Conservation (phyloP, 768 basidiomycete species). For the Lactarius sanguifluus region DNA sequence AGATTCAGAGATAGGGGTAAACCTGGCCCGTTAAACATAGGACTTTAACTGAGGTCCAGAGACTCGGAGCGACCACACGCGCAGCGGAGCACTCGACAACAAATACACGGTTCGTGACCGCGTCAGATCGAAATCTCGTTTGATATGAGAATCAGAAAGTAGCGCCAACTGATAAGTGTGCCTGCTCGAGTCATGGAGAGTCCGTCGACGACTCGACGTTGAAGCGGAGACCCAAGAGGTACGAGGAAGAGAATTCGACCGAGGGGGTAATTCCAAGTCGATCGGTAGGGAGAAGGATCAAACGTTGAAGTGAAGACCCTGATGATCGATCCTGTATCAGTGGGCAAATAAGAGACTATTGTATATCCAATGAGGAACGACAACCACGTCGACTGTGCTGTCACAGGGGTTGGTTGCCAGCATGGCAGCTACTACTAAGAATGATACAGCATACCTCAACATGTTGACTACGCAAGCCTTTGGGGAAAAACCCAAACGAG, state of each 20-base stretch:
- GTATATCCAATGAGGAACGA: background rate
- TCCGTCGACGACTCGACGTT: background rate
- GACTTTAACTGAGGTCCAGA: no score
- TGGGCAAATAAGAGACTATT: background rate
- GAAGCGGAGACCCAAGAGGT: background rate
- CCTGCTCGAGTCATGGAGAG: background rate
- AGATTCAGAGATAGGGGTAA: background rate
- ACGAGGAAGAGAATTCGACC: background rate
- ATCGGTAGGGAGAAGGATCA: background rate
- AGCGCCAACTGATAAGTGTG: background rate
- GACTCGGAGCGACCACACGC: no score
- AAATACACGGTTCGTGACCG: no score
- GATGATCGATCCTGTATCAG: background rate
- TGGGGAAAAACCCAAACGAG: no score
- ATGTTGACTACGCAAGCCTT: background rate
- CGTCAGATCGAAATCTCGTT: background rate
- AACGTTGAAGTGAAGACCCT: background rate
- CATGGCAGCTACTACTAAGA: background rate
- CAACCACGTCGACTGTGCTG: background rate
- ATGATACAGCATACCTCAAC: no score
- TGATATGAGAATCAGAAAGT: background rate
- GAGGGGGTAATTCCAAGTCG: background rate
- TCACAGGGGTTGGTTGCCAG: background rate
- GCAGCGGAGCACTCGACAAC: no score
- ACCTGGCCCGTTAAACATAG: background rate